Base-by-base conservation (phyloP, 2,329 filamentous ascomycete species). In the Colletotrichum sp. region DNA sequence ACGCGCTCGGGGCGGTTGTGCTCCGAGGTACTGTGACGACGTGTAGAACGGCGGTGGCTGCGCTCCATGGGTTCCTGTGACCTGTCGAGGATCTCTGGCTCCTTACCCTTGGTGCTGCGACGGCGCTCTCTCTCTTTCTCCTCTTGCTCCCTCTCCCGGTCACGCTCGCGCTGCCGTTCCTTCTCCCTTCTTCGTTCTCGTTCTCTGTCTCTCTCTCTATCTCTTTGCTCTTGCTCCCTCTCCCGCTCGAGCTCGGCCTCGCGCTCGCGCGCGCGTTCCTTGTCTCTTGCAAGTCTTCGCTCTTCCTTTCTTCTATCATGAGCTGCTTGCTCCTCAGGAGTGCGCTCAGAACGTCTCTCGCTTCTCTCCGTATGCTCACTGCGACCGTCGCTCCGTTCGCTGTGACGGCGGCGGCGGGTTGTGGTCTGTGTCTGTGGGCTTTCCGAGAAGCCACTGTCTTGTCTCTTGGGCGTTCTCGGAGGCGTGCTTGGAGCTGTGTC, bases 221-320 rank as follows among this genome's bases (percentile, higher is more conserved):
- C 16, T 74, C 63, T 19, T 64, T 6, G 27, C 11, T 61, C 59
- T n/a, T 61, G 59, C 27, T 61, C 57, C 28, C 16, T 28, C 30
- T 61, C 59, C 28, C 59, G 78, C 27, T 79, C 68, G 25, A 73
- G 69, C 28, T 78, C 78, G 3, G 61, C 34, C 11, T 74, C 70
- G 12, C 67, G 71, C 59, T 74, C 70, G 15, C 67, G 71, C 30
- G 77, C 71, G 3, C 28, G 68, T 19, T 78, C 78, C 60, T 79
- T 72, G 32, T 75, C 25, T 34, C 71, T 63, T 55, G 76, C 68
- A 9, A 68, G 72, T 59, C 83, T 86, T 32, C 87, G 86, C 78
- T 90, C 88, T 68, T 85, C 86, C 80, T 87, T 90, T 74, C 86
- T 86, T 77, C 80, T 86, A 3, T 91, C 89, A 70, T 90, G 87